A percentile compares a stretch with the other conserved stretches of the same genome.
phyloP scores from a whole-genome alignment of 257 asterid species.

The Solanum rostratum region DNA sequence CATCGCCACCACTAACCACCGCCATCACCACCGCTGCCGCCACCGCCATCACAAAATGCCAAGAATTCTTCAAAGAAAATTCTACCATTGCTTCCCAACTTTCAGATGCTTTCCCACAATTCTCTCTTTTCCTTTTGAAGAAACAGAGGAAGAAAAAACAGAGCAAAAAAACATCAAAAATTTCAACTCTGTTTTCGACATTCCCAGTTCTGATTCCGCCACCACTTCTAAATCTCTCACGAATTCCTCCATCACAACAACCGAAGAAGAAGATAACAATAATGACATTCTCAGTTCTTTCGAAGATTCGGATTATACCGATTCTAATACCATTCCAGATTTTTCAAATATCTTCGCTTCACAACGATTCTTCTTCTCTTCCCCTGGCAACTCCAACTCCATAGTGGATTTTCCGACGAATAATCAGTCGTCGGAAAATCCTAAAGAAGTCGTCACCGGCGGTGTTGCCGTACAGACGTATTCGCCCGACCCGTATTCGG shows the following conservation, averaged over 20 bases:
- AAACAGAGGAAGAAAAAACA: conserved; percentile 8
- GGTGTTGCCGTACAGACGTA: conserved; percentile 52
- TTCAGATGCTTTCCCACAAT: conserved; percentile 55
- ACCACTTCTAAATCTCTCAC: conserved; percentile 33
- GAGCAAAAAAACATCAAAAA: conserved; percentile 18
- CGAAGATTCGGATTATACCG: conserved; percentile 13
- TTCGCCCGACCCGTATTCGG: conserved; percentile 63
- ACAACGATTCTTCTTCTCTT: conserved; percentile 68
- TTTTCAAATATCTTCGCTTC: conserved; percentile 61
- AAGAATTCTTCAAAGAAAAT: conserved; percentile 37
- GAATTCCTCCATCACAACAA: conserved; percentile 13
- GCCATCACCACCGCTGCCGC: neutral
- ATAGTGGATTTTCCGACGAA: conserved; percentile 25
- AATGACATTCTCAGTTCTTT: conserved; percentile 14
- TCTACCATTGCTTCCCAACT: conserved; percentile 53
- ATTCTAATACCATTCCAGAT: conserved; percentile 30
- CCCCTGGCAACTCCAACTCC: conserved; percentile 76
- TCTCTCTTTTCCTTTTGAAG: conserved; percentile 19
- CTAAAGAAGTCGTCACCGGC: conserved; percentile 18
- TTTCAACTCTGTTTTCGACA: conserved; percentile 44
- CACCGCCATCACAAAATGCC: conserved; percentile 29
- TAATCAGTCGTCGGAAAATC: neutral
- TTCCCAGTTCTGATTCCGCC: conserved; percentile 23
- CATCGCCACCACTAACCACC: neutral
- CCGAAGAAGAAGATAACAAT: neutral